Evolutionary conservation across 1,284 basidiomycete genomes (phyloP).

Genomic region (Sanghuangporus weigelae): DNA sequence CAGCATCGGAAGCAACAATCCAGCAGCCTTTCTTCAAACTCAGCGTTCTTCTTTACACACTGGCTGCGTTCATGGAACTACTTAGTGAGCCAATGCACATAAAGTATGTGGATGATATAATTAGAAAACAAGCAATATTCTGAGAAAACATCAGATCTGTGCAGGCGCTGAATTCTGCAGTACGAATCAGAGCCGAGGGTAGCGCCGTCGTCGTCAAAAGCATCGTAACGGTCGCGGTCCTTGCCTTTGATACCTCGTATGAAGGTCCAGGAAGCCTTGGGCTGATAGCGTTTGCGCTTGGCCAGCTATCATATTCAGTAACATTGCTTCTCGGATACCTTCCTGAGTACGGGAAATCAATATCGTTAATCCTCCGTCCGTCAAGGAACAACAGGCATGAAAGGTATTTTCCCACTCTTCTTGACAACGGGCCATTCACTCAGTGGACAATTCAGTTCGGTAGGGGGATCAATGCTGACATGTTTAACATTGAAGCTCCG

Average conservation of each 20-base stretch:
- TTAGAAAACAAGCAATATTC: conserved; percentile 23
- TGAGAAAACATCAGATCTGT: conserved; percentile 46
- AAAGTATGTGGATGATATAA: conserved; percentile 32
- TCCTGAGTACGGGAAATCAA: conserved; percentile 6
- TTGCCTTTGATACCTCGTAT: conserved; percentile 40
- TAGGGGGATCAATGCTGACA: not conserved
- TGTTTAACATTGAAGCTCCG: not conserved
- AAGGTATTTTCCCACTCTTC: conserved; percentile 3
- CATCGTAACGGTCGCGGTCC: conserved; percentile 58
- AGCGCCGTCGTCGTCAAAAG: conserved; percentile 74
- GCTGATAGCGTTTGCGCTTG: conserved; percentile 77
- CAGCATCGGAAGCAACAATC: conserved; percentile 44
- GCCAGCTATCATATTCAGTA: conserved; percentile 71
- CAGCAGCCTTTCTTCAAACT: conserved; percentile 59
- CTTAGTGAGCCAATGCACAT: conserved; percentile 83
- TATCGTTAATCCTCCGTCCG: not conserved
- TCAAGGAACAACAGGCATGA: not conserved
- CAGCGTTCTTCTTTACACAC: conserved; percentile 65
- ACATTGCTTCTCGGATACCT: conserved; percentile 20
- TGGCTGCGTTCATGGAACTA: conserved; percentile 73
- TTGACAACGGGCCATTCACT: not conserved
- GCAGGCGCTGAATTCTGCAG: conserved; percentile 55
- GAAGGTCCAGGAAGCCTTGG: conserved; percentile 39
- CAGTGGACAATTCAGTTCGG: not conserved
- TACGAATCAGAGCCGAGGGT: conserved; percentile 81